Evolutionary conservation across 495 filamentous ascomycete species (phyloP), one percentile per base, ranked within the genome.

Genomic region (Lepraria neglecta): DNA sequence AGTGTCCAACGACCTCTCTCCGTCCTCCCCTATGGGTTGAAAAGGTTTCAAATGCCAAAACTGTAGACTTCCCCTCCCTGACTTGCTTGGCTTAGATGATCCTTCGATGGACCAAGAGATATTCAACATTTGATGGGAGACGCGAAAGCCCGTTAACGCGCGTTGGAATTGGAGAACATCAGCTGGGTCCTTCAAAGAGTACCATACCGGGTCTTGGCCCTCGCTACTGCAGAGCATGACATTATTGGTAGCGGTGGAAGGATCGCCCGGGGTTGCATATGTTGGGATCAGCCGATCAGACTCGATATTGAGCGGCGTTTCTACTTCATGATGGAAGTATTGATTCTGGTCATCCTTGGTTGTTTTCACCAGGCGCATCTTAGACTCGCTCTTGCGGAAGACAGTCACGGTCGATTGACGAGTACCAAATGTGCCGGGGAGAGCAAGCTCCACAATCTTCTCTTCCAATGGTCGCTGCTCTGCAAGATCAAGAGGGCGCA

Each of bases 1-100:
- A 19, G 31, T 27, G 10, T 59, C 31, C 28, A 14, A 21, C n/a
- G 52, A 19, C 21, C 21, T 28, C 14, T 45, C 46, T 15, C 27
- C 30, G 10, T 65, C 53, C 12, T 30, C 44, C 9, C 45, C 21
- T 19, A 58, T 58, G 7, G 15, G 40, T 45, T 61, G 60, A 6
- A 68, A 54, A 38, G 47, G 45, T 31, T 69, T 56, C 10, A 42
- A 35, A 51, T 69, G 65, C 67, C 67, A 69, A n/a, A 67, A 43
- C 38, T 69, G 67, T 31, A 69, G 31, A n/a, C 40, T 52, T 30
- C 47, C 67, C 4, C 31, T 31, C 10, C 67, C 67, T 4, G 15
- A 46, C 6, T 63, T 58, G 19, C 53, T 33, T 11, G 59, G 27
- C 10, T 61, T 24, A 5, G 3, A 21, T 6, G 64, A 68, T 35